These are phyloP conservation scores for Luzula sylvatica DNA, from an alignment of 176 grass and related monocot species.

Conservation along the genomic window DNA sequence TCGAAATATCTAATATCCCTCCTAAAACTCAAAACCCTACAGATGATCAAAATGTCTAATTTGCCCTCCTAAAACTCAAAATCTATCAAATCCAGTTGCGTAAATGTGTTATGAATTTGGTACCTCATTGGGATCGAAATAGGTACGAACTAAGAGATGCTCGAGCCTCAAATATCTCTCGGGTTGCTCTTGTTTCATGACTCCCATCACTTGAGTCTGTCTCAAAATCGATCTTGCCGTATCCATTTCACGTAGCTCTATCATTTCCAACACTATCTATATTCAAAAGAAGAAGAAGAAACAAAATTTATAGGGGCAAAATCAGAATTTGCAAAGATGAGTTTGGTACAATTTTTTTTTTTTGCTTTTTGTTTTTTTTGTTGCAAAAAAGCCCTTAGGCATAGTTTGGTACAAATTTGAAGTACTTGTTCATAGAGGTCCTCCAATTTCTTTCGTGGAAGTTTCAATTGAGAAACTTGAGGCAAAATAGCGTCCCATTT, in stretches of 20 bases:
- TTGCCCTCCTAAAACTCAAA: not conserved
- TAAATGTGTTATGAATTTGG: too few relatives aligned
- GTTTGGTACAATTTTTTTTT: too few relatives aligned
- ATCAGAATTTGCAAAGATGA: too few relatives aligned
- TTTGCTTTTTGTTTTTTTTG: too few relatives aligned
- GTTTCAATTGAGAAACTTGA: constrained; percentile 82
- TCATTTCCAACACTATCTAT: constrained; percentile 97
- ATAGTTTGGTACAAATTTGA: too few relatives aligned
- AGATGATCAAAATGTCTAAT: not conserved
- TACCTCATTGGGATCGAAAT: constrained; percentile 94
- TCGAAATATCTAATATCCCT: not conserved
- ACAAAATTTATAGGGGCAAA: not conserved
- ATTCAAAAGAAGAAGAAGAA: constrained; percentile 4
- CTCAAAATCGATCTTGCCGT: constrained; percentile 82
- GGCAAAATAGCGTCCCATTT: constrained; percentile 92
- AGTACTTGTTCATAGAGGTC: constrained; percentile 82
- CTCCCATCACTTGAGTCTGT: constrained; percentile 94
- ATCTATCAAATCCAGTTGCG: not conserved
- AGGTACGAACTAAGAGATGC: constrained; percentile 85
- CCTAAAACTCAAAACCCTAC: too few relatives aligned
- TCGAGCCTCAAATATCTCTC: constrained; percentile 90
- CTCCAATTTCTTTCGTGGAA: constrained; percentile 81
- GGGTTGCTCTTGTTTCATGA: constrained; percentile 99
- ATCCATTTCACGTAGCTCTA: constrained; percentile 86
- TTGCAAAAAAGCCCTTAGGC: too few relatives aligned